Evolutionary conservation across 495 filamentous ascomycete genomes (phyloP), one percentile per base, ranked within the genome.

Genomic region (Neurospora sp.): DNA sequence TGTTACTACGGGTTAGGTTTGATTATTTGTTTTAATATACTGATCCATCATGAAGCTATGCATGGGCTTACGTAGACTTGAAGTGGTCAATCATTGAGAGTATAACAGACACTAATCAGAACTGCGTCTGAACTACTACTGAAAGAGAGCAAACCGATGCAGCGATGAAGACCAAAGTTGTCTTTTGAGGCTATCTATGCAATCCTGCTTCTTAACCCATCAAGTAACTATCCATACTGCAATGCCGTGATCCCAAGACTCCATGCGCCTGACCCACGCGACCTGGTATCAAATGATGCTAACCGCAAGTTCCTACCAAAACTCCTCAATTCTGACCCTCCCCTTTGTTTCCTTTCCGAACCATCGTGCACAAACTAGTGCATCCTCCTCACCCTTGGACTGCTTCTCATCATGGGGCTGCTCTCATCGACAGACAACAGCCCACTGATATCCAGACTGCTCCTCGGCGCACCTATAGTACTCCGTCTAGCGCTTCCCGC

Each of bases 401-500:
- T 88, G 54, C 83, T 86, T 18, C 78, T 83, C 23, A 85, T 74
- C 41, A 84, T 76, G 71, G 54, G 54, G 35, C 85, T 87, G 78
- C 86, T 87, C 16, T 81, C 86, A 44, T 85, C 82, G 41, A 79
- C 75, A 5, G 86, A 87, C 60, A 87, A 76, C 54, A 89, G 77
- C 49, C 84, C 83, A 60, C 83, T 84, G 66, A 89, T 79, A 74
- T 87, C 86, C 23, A 89, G 76, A 72, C 86, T 88, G 72, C 82
- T 82, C 69, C 86, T 78, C 7, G 74, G 76, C 12, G 20, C 73
- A 31, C 40, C 71, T 18, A 66, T 6, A 1, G 14, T 35, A 9
- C 54, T 66, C 54, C 54, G 54, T 35, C 73, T n/a, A 44, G 83
- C 80, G 70, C 80, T 82, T 20, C 81, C 75, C 38, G 82, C 79